phyloP scores from a whole-genome alignment of 176 grass and related monocot species.

The Aegilops bicornis region DNA sequence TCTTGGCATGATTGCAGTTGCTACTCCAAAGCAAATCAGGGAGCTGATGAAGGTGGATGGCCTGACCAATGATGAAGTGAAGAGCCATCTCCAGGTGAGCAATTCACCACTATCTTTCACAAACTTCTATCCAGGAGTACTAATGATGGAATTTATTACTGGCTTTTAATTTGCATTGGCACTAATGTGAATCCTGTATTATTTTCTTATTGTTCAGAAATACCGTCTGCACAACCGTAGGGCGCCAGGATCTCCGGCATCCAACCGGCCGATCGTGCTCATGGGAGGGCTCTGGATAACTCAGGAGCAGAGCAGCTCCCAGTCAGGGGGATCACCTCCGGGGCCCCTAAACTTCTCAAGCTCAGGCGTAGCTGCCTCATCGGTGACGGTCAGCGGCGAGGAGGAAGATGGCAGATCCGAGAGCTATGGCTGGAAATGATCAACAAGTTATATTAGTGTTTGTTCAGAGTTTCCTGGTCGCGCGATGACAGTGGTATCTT shows the following conservation, averaged over 20 bases:
- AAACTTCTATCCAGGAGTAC: neutral
- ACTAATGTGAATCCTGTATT: slow-evolving; percentile 19
- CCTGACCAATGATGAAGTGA: slow-evolving; percentile 96
- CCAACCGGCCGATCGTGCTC: slow-evolving; percentile 40
- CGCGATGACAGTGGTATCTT: neutral
- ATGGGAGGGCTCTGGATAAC: slow-evolving; percentile 53
- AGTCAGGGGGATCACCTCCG: slow-evolving; percentile 72
- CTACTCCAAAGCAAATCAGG: slow-evolving; percentile 95
- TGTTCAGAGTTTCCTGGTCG: slow-evolving; percentile 5
- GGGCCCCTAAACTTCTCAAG: slow-evolving; percentile 58
- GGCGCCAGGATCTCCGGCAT: slow-evolving; percentile 13
- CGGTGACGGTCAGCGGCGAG: slow-evolving; percentile 57
- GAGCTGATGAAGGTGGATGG: slow-evolving; percentile 96
- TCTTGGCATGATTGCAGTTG: slow-evolving; percentile 53
- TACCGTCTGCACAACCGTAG: slow-evolving; percentile 84
- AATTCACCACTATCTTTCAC: neutral
- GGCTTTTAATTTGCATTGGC: neutral
- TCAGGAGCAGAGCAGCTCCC: slow-evolving; percentile 62
- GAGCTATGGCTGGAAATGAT: slow-evolving; percentile 82
- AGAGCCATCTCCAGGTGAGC: slow-evolving; percentile 97
- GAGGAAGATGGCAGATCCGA: slow-evolving; percentile 79
- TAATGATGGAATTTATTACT: neutral
- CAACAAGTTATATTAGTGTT: neutral
- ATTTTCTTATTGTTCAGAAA: slow-evolving; percentile 55
- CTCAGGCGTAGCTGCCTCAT: slow-evolving; percentile 53